Conservation (phyloP, 805 yeast species). For the Scheffersomyces ergatensis region DNA sequence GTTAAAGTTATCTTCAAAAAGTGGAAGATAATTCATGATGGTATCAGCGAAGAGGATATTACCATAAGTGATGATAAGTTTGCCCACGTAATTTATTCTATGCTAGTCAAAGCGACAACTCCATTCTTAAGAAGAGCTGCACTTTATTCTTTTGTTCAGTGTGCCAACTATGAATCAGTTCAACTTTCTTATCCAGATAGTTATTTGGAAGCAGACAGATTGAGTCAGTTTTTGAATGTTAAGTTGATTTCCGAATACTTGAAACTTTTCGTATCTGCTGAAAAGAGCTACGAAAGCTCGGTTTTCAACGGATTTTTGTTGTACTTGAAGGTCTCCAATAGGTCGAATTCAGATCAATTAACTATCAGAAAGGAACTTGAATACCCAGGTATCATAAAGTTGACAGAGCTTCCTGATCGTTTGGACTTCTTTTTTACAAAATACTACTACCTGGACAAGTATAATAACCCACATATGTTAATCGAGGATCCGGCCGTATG, state of each 20-base stretch:
- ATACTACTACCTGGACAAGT: conserved; percentile 45
- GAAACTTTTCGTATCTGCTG: conserved; percentile 12
- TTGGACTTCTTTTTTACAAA: conserved; percentile 68
- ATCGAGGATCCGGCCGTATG: conserved; percentile 82
- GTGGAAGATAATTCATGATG: conserved; percentile 6
- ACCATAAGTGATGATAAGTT: conserved; percentile 19
- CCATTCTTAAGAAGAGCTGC: conserved; percentile 67
- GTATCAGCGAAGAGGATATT: conserved; percentile 10
- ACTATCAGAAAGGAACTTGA: conserved; percentile 33
- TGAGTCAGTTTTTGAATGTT: conserved; percentile 49
- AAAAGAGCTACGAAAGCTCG: conserved; percentile 19
- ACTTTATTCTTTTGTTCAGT: conserved; percentile 51
- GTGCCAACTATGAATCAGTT: conserved; percentile 43
- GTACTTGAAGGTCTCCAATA: conserved; percentile 1
- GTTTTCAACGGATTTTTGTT: conserved; percentile 21
- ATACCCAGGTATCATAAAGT: conserved; percentile 64
- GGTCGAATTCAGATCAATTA: conserved; percentile 5
- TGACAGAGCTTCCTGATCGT: conserved; percentile 63
- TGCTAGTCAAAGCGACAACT: conserved; percentile 54
- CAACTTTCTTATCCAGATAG: conserved; percentile 15
- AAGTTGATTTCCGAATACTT: conserved; percentile 19
- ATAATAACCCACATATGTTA: conserved; percentile 32
- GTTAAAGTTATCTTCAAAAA: conserved; percentile 24
- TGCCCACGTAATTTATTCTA: conserved; percentile 45
- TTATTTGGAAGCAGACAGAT: conserved; percentile 50